Conservation (phyloP, 1,139 yeast genomes). For the Pichia cactophila region DNA sequence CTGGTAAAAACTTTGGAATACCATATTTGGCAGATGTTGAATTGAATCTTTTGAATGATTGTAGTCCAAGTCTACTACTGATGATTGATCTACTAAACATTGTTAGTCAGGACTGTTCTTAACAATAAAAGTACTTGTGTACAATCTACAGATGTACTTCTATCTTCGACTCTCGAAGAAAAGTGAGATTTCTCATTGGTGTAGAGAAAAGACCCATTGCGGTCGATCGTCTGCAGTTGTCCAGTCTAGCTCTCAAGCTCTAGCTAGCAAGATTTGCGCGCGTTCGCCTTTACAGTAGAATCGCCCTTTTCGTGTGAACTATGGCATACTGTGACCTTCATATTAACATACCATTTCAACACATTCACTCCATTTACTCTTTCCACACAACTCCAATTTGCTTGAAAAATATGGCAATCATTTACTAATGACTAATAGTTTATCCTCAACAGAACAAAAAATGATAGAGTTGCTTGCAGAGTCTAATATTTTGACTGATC, state of each 20-base stretch:
- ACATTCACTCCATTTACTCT: not conserved
- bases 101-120: not conserved
- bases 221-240: not conserved
- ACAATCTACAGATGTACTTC: not conserved
- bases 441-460: constrained; percentile 7
- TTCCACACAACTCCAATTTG: constrained; percentile 3
- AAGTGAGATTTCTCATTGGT: not conserved
- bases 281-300: not conserved
- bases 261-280: not conserved
- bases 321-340: not conserved
- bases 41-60: constrained; percentile 12
- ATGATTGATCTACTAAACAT: constrained; percentile 13
- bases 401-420: constrained; percentile 2
- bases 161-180: not conserved
- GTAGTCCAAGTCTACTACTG: not conserved
- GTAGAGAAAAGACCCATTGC: not conserved
- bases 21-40: constrained; percentile 17
- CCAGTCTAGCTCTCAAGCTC: not conserved
- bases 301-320: not conserved
- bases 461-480: constrained; percentile 10
- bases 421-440: constrained; percentile 7
- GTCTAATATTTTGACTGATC: constrained; percentile 30
- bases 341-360: not conserved
- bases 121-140: not conserved
- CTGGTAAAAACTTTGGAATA: constrained; percentile 27